Evolutionary conservation across 2,329 filamentous ascomycete species (phyloP).

Genomic region (Talaromyces sp.): DNA sequence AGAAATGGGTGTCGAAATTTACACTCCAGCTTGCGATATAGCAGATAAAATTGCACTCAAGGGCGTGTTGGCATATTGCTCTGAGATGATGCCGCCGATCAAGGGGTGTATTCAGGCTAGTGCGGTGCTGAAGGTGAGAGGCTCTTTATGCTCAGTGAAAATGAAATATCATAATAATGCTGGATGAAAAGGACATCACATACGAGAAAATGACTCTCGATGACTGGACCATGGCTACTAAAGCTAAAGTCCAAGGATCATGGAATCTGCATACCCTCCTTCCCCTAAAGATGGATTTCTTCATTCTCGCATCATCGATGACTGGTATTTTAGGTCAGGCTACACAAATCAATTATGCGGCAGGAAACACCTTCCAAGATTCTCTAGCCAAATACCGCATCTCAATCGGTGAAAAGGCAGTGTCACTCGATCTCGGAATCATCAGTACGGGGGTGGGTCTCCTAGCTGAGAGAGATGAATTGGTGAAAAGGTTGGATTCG

Average conservation of each 20-base stretch:
- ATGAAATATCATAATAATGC: not conserved
- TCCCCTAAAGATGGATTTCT: slow-evolving; percentile 34
- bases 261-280: slow-evolving; percentile 25
- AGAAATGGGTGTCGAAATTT: not conserved
- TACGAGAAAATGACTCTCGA: slow-evolving; percentile 26
- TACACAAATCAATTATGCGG: slow-evolving; percentile 39
- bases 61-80: not conserved
- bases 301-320: slow-evolving; percentile 36
- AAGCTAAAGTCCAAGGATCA: slow-evolving; percentile 29
- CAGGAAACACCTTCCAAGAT: slow-evolving; percentile 35
- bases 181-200: not conserved
- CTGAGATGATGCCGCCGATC: not conserved
- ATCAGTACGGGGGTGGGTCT: not conserved
- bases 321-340: slow-evolving; percentile 24
- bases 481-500: not conserved
- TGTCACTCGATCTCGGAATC: not conserved
- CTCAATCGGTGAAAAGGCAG: slow-evolving; percentile 9
- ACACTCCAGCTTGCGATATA: not conserved
- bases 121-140: not conserved
- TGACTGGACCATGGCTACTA: slow-evolving; percentile 26
- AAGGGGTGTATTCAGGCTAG: not conserved
- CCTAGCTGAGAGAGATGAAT: not conserved
- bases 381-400: slow-evolving; percentile 25
- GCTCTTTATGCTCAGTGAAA: not conserved
- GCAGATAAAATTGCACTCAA: not conserved